Evolutionary conservation across 202 grass and related monocot species (phyloP), one percentile per base, ranked within the genome.

Genomic region (Cymbopogon flexuosus): DNA sequence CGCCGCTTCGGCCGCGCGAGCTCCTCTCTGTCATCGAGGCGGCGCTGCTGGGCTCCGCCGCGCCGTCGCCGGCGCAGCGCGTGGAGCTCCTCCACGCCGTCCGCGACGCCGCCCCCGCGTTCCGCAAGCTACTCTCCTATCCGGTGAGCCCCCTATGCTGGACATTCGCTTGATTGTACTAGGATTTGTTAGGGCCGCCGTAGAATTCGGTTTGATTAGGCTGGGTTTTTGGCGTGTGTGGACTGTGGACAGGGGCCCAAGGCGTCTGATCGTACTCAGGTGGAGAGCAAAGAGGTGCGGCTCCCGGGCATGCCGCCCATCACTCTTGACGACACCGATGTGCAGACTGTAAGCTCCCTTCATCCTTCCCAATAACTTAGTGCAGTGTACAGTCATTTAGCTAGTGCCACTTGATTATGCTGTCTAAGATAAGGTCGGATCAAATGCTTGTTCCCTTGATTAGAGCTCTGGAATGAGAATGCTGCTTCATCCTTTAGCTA

Each of bases 11-110:
- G 2, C 83, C 92, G 42, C 88, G 85, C 14, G 88, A 97, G 79
- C 86, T 97, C 42, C 92, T 92, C 33, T 34, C 81, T 12, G 47
- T 85, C 60, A 84, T 97, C 40, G 95, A 97, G 82, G 95, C 84
- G 62, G 90, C 88, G 42, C 75, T 97, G 24, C 86, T 97, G 27
- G 88, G 92, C 51, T 73, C 94, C 76, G 58, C 86, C 62, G 88
- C 88, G 19, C 90, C 95, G 49, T 92, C 95, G 40, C 86, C 95
- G 6, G 73, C 84, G 62, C 92, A 94, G 81, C 88, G 95, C 49
- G 88, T 98, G 78, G 90, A 93, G 80, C 90, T 98, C 56, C 78
- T 98, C 62, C 92, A 98, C 73, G 86, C 92, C 62, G 83, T 98
- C 70, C 95, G 95, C 40, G 84, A 86, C 19, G 89, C 90, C 71